phyloP scores from a whole-genome alignment of 2,329 filamentous ascomycete species.

The Scedosporium dehoogii region DNA sequence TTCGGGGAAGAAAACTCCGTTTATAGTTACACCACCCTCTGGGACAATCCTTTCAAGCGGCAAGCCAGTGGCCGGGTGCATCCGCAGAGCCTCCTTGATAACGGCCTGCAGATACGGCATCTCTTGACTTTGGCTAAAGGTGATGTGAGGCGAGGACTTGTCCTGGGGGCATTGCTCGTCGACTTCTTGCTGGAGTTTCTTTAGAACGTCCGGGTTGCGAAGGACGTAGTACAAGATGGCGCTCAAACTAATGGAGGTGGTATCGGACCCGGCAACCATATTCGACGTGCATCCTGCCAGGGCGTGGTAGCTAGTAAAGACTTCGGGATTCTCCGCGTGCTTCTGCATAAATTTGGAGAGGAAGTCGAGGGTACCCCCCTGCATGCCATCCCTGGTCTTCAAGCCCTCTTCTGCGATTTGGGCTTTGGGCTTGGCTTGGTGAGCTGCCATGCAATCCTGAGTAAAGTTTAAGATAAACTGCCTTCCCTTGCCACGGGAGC shows the following conservation, averaged over 20 bases:
- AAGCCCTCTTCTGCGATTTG: background rate
- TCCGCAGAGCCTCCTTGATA: constrained; percentile 38
- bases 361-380: constrained; percentile 11
- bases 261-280: constrained; percentile 24
- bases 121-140: constrained; percentile 17
- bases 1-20: constrained; percentile 17
- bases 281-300: constrained; percentile 14
- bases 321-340: constrained; percentile 29
- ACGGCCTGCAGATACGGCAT: constrained; percentile 39
- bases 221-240: constrained; percentile 20
- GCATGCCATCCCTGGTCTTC: constrained; percentile 6
- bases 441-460: constrained; percentile 5
- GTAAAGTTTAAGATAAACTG: constrained; percentile 18
- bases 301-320: constrained; percentile 24
- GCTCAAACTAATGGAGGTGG: constrained; percentile 22
- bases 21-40: constrained; percentile 28
- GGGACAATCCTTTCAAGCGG: constrained; percentile 36
- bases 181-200: constrained; percentile 27
- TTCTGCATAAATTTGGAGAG: constrained; percentile 20
- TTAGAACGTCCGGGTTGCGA: constrained; percentile 16
- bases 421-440: background rate
- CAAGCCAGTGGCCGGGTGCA: constrained; percentile 35
- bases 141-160: constrained; percentile 9
- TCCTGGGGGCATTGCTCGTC: constrained; percentile 14
- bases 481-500: constrained; percentile 15